These are phyloP conservation scores for Schizothecium vesticola DNA, from an alignment of 495 filamentous ascomycete genomes.

Conservation along the genomic window DNA sequence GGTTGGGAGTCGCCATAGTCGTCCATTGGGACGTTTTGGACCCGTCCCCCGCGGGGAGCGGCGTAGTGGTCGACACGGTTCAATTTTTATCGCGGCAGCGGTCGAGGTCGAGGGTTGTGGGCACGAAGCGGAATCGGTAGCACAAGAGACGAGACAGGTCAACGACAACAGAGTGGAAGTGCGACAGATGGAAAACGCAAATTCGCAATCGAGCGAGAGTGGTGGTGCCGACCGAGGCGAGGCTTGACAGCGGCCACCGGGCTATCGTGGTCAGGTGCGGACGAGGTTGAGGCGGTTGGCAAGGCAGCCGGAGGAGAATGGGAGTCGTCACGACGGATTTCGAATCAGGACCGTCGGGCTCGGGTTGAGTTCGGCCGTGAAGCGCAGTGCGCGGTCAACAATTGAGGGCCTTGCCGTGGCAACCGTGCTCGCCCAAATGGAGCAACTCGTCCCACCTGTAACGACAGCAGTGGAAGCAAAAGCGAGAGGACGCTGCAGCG, in stretches of 20 bases:
- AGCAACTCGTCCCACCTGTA: constrained; percentile 8
- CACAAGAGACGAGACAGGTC: not conserved
- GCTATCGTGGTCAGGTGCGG: not conserved
- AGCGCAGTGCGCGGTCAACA: constrained; percentile 13
- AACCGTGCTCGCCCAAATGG: not conserved
- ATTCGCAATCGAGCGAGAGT: not conserved
- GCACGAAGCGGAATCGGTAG: not conserved
- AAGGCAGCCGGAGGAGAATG: not conserved
- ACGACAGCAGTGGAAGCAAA: not conserved
- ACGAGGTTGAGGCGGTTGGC: not conserved
- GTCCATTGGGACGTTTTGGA: constrained; percentile 21
- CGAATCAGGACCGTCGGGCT: not conserved
- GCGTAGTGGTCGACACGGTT: not conserved
- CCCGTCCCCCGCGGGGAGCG: not conserved
- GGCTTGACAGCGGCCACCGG: not conserved
- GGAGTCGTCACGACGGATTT: not conserved
- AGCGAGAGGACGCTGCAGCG: not conserved
- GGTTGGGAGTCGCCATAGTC: constrained; percentile 17
- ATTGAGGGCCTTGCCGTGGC: not conserved
- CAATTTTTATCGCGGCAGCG: not conserved
- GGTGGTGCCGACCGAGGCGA: not conserved
- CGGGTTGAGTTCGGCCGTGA: not conserved
- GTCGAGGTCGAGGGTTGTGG: not conserved
- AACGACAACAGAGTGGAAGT: not conserved
- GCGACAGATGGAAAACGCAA: not conserved